Conservation (phyloP, 2,329 filamentous ascomycete genomes). For the Penicillium sp. region DNA sequence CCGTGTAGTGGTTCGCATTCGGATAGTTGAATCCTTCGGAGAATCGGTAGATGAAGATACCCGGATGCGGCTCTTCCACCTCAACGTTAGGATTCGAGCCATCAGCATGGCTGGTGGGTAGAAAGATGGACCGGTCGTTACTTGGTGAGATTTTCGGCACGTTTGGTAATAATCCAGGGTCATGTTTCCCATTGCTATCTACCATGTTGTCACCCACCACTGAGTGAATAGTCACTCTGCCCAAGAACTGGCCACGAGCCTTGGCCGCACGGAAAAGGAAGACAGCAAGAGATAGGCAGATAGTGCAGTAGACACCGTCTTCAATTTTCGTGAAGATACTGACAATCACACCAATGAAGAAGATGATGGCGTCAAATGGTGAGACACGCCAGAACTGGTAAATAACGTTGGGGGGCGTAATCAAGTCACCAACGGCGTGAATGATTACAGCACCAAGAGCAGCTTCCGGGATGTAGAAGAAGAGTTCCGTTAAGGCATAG, state of each 20-base stretch:
- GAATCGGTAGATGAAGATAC: conserved; percentile 95
- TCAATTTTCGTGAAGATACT: conserved; percentile 89
- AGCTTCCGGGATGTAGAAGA: conserved; percentile 89
- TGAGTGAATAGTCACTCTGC: conserved; percentile 80
- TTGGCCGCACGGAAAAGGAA: conserved; percentile 84
- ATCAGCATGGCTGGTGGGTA: conserved; percentile 85
- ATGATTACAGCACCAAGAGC: conserved; percentile 88
- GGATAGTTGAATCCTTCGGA: conserved; percentile 95
- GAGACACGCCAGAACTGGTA: conserved; percentile 96
- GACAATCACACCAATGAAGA: conserved; percentile 89
- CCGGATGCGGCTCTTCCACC: conserved; percentile 81
- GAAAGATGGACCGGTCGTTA: conserved; percentile 75
- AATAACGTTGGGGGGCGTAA: conserved; percentile 86
- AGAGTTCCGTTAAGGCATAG: conserved; percentile 84
- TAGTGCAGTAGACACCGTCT: conserved; percentile 87
- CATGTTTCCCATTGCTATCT: conserved; percentile 67
- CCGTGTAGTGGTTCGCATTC: conserved; percentile 86
- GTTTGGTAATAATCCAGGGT: conserved; percentile 68
- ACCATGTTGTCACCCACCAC: conserved; percentile 76
- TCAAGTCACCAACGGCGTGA: conserved; percentile 89
- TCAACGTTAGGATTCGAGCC: conserved; percentile 85
- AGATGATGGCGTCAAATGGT: conserved; percentile 86
- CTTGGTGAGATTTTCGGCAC: conserved; percentile 48
- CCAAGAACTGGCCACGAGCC: conserved; percentile 81
- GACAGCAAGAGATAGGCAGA: conserved; percentile 74